Conservation (phyloP, 179 eudicot species). For the Camellia oleifera region DNA sequence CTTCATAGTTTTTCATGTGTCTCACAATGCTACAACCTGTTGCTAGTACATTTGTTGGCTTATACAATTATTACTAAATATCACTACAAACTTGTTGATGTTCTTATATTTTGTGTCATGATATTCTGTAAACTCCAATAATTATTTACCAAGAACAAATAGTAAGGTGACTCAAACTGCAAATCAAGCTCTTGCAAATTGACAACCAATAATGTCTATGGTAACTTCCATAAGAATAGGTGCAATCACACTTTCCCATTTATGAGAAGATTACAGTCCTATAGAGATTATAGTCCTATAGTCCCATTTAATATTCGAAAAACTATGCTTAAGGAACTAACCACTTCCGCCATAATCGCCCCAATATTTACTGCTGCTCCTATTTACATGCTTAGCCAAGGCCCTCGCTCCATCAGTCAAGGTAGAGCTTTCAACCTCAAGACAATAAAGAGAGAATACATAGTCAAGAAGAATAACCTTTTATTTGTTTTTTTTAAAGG, state of each 20-base stretch:
- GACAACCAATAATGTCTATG: background rate
- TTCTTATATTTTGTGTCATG: background rate
- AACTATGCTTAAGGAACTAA: constrained; percentile 25
- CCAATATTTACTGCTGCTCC: constrained; percentile 71
- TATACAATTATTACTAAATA: background rate
- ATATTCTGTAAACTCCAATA: background rate
- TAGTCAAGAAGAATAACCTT: constrained; percentile 7
- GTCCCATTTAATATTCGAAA: background rate
- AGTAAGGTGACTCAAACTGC: background rate
- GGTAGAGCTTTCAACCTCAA: constrained; percentile 64
- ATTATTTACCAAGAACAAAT: background rate
- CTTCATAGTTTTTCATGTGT: background rate
- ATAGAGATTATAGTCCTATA: background rate
- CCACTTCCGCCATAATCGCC: constrained; percentile 68
- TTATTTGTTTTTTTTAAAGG: too few species aligned
- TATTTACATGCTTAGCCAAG: constrained; percentile 68
- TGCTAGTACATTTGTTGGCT: background rate
- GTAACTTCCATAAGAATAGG: background rate
- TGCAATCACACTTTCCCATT: background rate
- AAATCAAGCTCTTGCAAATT: background rate
- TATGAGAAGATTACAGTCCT: background rate
- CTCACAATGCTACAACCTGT: background rate
- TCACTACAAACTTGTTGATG: background rate
- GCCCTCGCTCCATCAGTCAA: constrained; percentile 94
- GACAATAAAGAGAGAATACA: constrained; percentile 23